A percentile compares a stretch with the other conserved stretches of the same genome.
phyloP scores from a whole-genome alignment of 768 basidiomycete species.

The Asterophora parasitica region DNA sequence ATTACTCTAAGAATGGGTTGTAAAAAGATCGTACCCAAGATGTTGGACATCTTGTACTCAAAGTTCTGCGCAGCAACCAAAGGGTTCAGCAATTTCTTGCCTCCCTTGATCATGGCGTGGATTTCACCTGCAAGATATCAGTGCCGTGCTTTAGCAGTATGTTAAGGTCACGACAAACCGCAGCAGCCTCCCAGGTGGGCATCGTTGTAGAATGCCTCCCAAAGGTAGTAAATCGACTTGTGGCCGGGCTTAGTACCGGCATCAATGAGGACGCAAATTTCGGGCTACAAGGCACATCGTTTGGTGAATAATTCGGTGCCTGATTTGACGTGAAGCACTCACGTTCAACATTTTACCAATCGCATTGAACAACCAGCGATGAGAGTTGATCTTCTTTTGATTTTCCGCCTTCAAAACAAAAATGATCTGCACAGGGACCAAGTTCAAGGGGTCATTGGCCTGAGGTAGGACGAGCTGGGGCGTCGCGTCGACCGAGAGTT shows the following conservation, averaged over 20 bases:
- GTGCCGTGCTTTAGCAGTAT: neutral
- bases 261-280: slow-evolving; percentile 88
- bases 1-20: too few species aligned
- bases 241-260: slow-evolving; percentile 96
- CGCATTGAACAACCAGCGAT: slow-evolving; percentile 95
- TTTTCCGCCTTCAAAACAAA: slow-evolving; percentile 91
- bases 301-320: neutral
- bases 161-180: slow-evolving; percentile 35
- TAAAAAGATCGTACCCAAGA: slow-evolving; percentile 76
- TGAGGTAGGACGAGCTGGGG: slow-evolving; percentile 91
- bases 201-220: slow-evolving; percentile 88
- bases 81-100: slow-evolving; percentile 87
- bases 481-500: slow-evolving; percentile 86
- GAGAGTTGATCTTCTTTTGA: slow-evolving; percentile 94
- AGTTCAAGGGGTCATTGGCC: slow-evolving; percentile 83
- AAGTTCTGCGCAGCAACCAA: slow-evolving; percentile 95
- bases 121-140: slow-evolving; percentile 53
- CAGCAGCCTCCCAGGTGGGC: slow-evolving; percentile 80
- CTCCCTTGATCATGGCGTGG: slow-evolving; percentile 94
- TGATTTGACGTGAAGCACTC: slow-evolving; percentile 13
- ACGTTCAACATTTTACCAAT: slow-evolving; percentile 80
- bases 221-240: slow-evolving; percentile 92
- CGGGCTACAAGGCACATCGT: slow-evolving; percentile 49
- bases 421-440: slow-evolving; percentile 91
- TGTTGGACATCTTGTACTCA: slow-evolving; percentile 98